Conservation (phyloP, 108 stramenopile species). For the Fistulifera pelliculosa region DNA sequence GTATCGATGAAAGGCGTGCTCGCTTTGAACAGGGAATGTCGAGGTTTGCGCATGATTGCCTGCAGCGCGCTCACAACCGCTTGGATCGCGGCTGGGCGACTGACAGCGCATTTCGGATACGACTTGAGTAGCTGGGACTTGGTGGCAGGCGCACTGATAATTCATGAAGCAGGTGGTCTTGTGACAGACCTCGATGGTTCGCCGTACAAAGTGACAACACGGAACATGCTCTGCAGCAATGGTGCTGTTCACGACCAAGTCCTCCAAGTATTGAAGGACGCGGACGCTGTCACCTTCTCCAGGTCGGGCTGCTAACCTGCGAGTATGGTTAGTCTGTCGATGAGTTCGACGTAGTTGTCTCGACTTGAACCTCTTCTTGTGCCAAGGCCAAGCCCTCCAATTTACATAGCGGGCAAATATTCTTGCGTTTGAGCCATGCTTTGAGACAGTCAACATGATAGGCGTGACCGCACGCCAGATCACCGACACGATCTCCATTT, state of each 20-base stretch:
- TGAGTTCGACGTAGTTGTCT: too few relatives aligned
- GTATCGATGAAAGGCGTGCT: slow-evolving; percentile 50
- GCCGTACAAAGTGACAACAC: slow-evolving; percentile 32
- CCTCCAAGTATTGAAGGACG: slow-evolving; percentile 18
- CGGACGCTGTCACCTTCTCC: background rate
- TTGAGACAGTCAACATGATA: slow-evolving; percentile 68
- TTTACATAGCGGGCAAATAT: slow-evolving; percentile 73
- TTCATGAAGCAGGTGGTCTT: slow-evolving; percentile 80
- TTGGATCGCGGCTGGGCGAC: slow-evolving; percentile 80
- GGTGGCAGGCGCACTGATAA: slow-evolving; percentile 75
- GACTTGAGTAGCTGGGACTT: slow-evolving; percentile 88
- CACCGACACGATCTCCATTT: slow-evolving; percentile 75
- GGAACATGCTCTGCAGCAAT: slow-evolving; percentile 60
- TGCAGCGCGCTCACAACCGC: slow-evolving; percentile 79
- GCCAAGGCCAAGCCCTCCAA: slow-evolving; percentile 28
- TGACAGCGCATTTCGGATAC: slow-evolving; percentile 66
- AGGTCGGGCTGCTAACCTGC: background rate
- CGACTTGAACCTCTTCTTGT: too few relatives aligned
- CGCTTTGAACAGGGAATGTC: slow-evolving; percentile 59
- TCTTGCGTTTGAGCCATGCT: slow-evolving; percentile 51
- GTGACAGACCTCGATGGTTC: slow-evolving; percentile 58
- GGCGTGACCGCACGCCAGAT: slow-evolving; percentile 46
- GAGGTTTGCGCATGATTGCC: slow-evolving; percentile 76
- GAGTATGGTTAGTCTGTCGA: too few relatives aligned
- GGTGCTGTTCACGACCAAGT: slow-evolving; percentile 46